phyloP scores from a whole-genome alignment of 331 rosid species.

The Ulmus americana region DNA sequence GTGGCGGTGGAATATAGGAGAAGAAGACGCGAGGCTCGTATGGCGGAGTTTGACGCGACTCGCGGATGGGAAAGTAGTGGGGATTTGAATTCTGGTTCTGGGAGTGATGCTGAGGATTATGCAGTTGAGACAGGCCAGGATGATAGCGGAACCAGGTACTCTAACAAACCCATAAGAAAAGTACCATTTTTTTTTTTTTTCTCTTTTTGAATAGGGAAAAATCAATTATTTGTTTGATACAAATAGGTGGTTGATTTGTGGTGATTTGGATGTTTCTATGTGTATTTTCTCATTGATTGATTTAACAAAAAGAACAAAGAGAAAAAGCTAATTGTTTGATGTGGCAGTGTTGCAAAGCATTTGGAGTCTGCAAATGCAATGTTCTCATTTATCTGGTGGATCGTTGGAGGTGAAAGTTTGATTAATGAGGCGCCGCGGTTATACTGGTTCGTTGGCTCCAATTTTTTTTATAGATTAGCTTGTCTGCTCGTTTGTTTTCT shows the following conservation, averaged over 20 bases:
- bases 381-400: slow-evolving; percentile 91
- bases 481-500: background rate
- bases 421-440: slow-evolving; percentile 61
- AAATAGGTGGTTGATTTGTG: background rate
- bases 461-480: background rate
- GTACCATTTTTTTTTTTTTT: too few species aligned
- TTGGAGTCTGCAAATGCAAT: slow-evolving; percentile 73
- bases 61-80: slow-evolving; percentile 37
- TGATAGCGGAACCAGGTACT: slow-evolving; percentile 44
- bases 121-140: slow-evolving; percentile 22
- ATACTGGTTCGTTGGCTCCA: slow-evolving; percentile 68
- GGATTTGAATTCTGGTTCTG: slow-evolving; percentile 49
- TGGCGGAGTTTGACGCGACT: slow-evolving; percentile 9
- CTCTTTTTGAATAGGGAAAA: too few species aligned
- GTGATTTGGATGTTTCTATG: too few species aligned
- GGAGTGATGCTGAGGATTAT: slow-evolving; percentile 49
- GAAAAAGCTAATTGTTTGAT: slow-evolving; percentile 5
- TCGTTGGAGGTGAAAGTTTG: slow-evolving; percentile 70
- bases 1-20: slow-evolving; percentile 46
- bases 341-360: slow-evolving; percentile 51
- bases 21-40: slow-evolving; percentile 24
- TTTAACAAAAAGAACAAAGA: too few species aligned
- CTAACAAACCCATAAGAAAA: background rate
- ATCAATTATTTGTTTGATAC: background rate
- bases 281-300: too few species aligned